Conservation (phyloP, 2,329 filamentous ascomycete species). For the Phialophora expanda region DNA sequence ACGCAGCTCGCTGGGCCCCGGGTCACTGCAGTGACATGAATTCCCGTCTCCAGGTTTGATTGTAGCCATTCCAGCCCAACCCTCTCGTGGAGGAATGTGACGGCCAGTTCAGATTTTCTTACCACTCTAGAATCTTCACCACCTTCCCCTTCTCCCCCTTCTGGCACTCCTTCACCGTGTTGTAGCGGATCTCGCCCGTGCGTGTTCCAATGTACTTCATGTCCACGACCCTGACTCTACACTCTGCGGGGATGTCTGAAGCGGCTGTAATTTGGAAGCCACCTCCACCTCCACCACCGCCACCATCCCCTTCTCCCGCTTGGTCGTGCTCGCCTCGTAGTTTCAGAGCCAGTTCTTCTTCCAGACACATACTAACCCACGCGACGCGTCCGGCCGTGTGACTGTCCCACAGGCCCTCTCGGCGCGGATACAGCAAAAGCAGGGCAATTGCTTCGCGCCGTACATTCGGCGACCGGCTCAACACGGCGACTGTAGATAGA, state of each 20-base stretch:
- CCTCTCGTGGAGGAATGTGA: too few species aligned
- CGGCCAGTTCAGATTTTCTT: too few species aligned
- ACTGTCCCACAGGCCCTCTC: conserved; percentile 23
- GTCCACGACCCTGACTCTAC: conserved; percentile 22
- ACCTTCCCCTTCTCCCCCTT: background rate
- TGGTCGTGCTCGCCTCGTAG: background rate
- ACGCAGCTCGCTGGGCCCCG: too few species aligned
- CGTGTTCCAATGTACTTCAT: conserved; percentile 9
- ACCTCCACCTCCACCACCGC: too few species aligned
- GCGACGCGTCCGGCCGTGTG: conserved; percentile 3
- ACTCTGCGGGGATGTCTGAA: conserved; percentile 14
- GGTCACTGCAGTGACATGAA: too few species aligned
- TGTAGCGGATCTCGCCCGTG: conserved; percentile 8
- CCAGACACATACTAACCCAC: conserved; percentile 16
- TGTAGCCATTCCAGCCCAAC: too few species aligned
- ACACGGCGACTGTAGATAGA: conserved; percentile 29
- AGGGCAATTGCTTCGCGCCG: conserved; percentile 38
- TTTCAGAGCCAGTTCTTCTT: conserved; percentile 15
- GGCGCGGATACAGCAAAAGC: conserved; percentile 24
- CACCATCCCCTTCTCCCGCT: background rate
- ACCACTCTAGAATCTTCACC: conserved; percentile 2
- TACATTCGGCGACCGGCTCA: conserved; percentile 39
- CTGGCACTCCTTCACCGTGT: conserved; percentile 6
- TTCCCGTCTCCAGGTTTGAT: too few species aligned
- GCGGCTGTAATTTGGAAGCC: background rate